Base-by-base conservation (phyloP, 2,329 filamentous ascomycete species). In the Pestalotiopsis sp. region DNA sequence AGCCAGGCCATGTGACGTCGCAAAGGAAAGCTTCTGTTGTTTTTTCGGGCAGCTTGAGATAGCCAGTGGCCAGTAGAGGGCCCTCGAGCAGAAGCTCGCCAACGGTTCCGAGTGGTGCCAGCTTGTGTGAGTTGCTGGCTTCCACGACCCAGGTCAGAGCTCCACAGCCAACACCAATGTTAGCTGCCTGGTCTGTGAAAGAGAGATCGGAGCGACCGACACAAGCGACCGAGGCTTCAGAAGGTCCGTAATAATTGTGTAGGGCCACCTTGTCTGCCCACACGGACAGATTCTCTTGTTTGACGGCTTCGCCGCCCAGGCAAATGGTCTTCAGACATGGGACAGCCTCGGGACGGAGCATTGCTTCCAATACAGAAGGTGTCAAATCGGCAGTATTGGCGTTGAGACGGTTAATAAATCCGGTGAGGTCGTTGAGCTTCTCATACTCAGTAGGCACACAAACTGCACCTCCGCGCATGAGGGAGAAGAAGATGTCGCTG, bases 1-100 rank as follows among this genome's bases (percentile, higher is more conserved):
- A 61, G 20, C 36, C 65, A 14, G 41, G 65, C 65, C 65, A 66
- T n/a, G 65, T 59, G 75, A 72, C 66, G 71, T 64, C 55, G 17
- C 27, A 11, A 6, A 66, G 27, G 57, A 66, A 66, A 25, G 65
- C 52, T 45, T 45, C 52, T 2, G 31, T 36, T 12, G 52, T 66
- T n/a, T 61, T 45, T 20, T 49, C 52, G 23, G 52, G 36, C 4
- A 52, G 49, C 38, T 45, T 31, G 13, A 66, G n/a, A 49, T 66
- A 69, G 58, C 60, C 38, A 14, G 27, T 64, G 57, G 55, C 65
- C n/a, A 67, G 14, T 17, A 64, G 17, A 38, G 66, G 59, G 11
- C 66, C 60, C 31, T 67, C 66, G 14, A 67, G 25, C 49, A 64
- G 23, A 12, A 67, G 31, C 31, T 67, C 66, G 23, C 66, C 66